Percentiles rank a stretch among this genome's conserved stretches.
Evolutionary conservation across 306 rosid species (phyloP).

Genomic region (Medicago ruthenica): DNA sequence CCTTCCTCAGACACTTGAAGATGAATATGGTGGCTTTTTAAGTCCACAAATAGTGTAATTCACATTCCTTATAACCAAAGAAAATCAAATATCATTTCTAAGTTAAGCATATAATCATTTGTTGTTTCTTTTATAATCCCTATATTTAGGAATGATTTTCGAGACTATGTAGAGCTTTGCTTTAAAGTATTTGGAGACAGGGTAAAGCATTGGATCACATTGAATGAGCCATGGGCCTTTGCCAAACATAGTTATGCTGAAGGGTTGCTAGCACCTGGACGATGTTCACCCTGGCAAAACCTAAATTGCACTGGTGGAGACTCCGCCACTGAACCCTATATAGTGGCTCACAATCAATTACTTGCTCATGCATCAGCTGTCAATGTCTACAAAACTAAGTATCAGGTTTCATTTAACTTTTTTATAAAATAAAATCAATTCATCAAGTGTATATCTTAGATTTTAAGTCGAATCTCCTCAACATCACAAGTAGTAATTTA

Average conservation of each 20-base stretch:
- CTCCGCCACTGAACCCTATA: conserved; percentile 60
- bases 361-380: conserved; percentile 59
- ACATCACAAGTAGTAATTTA: neutral
- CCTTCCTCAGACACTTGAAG: conserved; percentile 60
- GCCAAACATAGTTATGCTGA: neutral
- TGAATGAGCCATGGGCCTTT: conserved; percentile 26
- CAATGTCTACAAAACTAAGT: conserved; percentile 42
- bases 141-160: conserved; percentile 26
- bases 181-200: conserved; percentile 40
- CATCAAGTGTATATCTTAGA: neutral
- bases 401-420: conserved; percentile 46
- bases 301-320: conserved; percentile 50
- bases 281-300: conserved; percentile 54
- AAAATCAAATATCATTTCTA: neutral
- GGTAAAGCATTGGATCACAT: conserved; percentile 42
- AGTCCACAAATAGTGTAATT: conserved; percentile 51
- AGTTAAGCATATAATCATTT: neutral
- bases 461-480: neutral
- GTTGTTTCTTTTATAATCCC: neutral
- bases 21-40: conserved; percentile 56
- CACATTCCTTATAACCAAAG: neutral
- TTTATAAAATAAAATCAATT: neutral
- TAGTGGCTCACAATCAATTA: conserved; percentile 52
- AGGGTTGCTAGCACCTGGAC: neutral
- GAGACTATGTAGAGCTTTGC: conserved; percentile 34